Percentiles rank a stretch among this genome's conserved stretches.
Conservation (phyloP, 257 asterid genomes). For the Avicennia marina region DNA sequence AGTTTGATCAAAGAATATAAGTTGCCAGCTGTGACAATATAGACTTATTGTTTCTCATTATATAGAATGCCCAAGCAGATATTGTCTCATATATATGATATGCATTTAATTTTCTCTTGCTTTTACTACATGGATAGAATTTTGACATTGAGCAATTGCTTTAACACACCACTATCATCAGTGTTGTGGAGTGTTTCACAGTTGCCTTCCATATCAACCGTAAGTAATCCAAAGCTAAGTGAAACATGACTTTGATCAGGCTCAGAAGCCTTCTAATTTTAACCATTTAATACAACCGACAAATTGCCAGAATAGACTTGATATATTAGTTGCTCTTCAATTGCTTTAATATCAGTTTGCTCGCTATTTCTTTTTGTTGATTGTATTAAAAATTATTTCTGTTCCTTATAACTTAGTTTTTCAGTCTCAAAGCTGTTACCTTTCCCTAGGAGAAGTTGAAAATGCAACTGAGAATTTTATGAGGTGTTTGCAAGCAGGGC, state of each 20-base stretch:
- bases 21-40: neutral
- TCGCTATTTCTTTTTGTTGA: conserved; percentile 1
- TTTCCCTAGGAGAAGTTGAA: conserved; percentile 80
- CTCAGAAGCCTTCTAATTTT: conserved; percentile 4
- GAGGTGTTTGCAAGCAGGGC: conserved; percentile 79
- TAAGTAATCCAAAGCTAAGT: too few species aligned
- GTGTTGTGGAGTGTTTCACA: too few species aligned
- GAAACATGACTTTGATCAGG: neutral
- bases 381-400: neutral
- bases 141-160: conserved; percentile 1
- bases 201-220: too few species aligned
- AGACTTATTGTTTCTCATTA: conserved; percentile 5
- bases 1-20: neutral
- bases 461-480: conserved; percentile 70
- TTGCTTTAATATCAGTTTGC: conserved; percentile 9
- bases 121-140: neutral
- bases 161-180: too few species aligned
- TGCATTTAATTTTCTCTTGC: conserved; percentile 7
- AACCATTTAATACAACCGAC: too few species aligned
- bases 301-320: conserved; percentile 2
- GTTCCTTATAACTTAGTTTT: conserved; percentile 7
- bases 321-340: too few species aligned
- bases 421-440: conserved; percentile 72
- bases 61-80: neutral
- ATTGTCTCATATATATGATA: neutral